A percentile compares a stretch with the other conserved stretches of the same genome.
phyloP scores from a whole-genome alignment of 2,329 filamentous ascomycete species.

The Chrysosporium keratinophilum region DNA sequence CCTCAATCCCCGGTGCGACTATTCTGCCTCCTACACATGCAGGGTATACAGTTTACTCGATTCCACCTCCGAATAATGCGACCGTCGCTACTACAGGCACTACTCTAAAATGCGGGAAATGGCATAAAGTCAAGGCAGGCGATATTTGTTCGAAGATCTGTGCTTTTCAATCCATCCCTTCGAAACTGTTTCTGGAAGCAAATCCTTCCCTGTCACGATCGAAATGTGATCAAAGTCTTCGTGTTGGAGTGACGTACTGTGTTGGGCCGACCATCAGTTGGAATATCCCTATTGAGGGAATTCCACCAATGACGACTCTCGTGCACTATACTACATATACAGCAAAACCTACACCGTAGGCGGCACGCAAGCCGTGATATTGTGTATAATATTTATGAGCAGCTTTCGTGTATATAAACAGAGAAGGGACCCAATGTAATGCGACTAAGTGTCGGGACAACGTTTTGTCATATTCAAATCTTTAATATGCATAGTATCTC shows the following conservation, averaged over 20 bases:
- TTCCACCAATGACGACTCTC: no score
- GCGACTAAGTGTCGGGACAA: no score
- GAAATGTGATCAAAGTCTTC: slow-evolving; percentile 12
- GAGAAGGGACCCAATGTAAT: no score
- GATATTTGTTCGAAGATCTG: slow-evolving; percentile 20
- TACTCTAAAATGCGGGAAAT: slow-evolving; percentile 17
- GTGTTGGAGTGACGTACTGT: slow-evolving; percentile 2
- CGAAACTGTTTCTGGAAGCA: slow-evolving; percentile 14
- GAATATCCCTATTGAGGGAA: no score
- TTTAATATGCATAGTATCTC: no score
- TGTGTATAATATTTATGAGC: no score
- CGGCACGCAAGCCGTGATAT: no score
- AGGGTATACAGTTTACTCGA: background rate
- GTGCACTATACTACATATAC: no score
- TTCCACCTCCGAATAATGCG: slow-evolving; percentile 15
- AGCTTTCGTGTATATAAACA: no score
- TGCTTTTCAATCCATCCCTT: slow-evolving; percentile 14
- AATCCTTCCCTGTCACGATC: slow-evolving; percentile 17
- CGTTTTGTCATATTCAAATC: no score
- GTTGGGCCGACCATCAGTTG: background rate
- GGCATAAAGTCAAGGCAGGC: slow-evolving; percentile 13
- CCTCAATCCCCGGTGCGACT: background rate
- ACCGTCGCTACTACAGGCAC: slow-evolving; percentile 18
- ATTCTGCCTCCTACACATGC: no score
- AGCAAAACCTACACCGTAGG: no score